A percentile compares a stretch with the other conserved stretches of the same genome.
phyloP scores from a whole-genome alignment of 2,329 filamentous ascomycete genomes.

The Fusarium falciforme region DNA sequence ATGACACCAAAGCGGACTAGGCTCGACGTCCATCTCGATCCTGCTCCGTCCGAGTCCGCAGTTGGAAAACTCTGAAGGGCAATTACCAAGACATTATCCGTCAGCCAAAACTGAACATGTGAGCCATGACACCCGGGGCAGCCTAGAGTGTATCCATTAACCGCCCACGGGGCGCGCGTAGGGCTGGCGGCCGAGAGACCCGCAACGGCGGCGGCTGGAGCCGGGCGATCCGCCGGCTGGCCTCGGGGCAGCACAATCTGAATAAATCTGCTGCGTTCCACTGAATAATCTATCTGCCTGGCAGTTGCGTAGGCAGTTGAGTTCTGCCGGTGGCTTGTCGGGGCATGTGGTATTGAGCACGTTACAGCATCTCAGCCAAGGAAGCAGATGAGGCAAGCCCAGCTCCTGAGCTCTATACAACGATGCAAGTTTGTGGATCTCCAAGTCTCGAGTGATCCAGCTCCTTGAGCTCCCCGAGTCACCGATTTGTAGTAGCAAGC shows the following conservation, averaged over 20 bases:
- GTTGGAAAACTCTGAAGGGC: not conserved
- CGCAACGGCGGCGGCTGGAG: constrained; percentile 31
- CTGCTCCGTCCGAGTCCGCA: not conserved
- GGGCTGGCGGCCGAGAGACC: constrained; percentile 29
- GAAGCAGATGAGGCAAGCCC: not conserved
- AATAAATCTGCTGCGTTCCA: not conserved
- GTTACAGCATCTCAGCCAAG: not conserved
- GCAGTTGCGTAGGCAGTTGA: not conserved
- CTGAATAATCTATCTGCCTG: not conserved
- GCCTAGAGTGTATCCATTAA: not conserved
- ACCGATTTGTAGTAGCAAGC: not conserved
- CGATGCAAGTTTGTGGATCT: constrained; percentile 2
- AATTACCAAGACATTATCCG: not conserved
- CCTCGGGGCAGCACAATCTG: constrained; percentile 11
- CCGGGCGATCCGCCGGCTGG: constrained; percentile 26
- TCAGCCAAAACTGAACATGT: constrained; percentile 1
- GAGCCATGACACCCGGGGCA: not conserved
- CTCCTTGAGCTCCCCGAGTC: constrained; percentile 2
- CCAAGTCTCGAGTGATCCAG: not conserved
- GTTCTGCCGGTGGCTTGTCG: not conserved
- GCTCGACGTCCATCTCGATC: constrained; percentile 2
- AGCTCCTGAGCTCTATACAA: not conserved
- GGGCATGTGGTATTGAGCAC: not conserved
- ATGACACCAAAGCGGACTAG: not conserved
- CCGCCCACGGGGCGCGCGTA: constrained; percentile 15